phyloP scores from a whole-genome alignment of 1,139 yeast genomes.

The Candida pseudoviswanathii region DNA sequence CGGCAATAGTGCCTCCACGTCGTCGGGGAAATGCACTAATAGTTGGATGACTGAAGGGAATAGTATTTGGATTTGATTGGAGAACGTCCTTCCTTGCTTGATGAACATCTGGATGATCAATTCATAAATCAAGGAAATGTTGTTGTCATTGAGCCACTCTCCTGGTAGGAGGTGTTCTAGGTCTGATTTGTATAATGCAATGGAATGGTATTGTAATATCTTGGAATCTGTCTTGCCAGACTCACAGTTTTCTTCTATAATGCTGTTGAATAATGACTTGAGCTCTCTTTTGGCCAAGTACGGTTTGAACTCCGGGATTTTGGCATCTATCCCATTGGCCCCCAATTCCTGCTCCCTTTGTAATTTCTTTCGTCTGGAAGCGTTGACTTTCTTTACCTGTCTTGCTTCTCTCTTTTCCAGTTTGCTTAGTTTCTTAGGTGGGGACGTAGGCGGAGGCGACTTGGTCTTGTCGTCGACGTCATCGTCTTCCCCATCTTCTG shows the following conservation, averaged over 20 bases:
- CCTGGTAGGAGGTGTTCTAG: constrained; percentile 45
- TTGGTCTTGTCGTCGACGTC: constrained; percentile 1
- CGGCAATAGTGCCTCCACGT: constrained; percentile 32
- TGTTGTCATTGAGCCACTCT: constrained; percentile 77
- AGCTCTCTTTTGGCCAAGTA: constrained; percentile 27
- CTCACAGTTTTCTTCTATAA: constrained; percentile 16
- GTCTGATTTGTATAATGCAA: constrained; percentile 43
- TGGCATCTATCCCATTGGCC: not conserved
- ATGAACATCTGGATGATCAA: constrained; percentile 35
- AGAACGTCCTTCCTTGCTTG: constrained; percentile 15
- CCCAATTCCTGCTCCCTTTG: constrained; percentile 20
- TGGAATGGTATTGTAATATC: constrained; percentile 41
- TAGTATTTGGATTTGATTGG: constrained; percentile 33
- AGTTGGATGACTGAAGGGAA: constrained; percentile 45
- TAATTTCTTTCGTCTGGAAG: constrained; percentile 23
- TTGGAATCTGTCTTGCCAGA: constrained; percentile 23
- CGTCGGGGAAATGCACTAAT: constrained; percentile 39
- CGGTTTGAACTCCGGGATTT: constrained; percentile 18
- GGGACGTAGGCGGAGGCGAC: not conserved
- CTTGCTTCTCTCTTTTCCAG: constrained; percentile 32
- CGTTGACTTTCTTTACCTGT: constrained; percentile 33
- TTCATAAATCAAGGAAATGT: constrained; percentile 65
- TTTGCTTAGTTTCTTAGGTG: constrained; percentile 22
- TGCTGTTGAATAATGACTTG: constrained; percentile 18
- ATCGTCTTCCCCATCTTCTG: constrained; percentile 12